A percentile compares a stretch with the other conserved stretches of the same genome.
Evolutionary conservation across 1,139 yeast species (phyloP).

Genomic region (Yamadazyma buinensis): DNA sequence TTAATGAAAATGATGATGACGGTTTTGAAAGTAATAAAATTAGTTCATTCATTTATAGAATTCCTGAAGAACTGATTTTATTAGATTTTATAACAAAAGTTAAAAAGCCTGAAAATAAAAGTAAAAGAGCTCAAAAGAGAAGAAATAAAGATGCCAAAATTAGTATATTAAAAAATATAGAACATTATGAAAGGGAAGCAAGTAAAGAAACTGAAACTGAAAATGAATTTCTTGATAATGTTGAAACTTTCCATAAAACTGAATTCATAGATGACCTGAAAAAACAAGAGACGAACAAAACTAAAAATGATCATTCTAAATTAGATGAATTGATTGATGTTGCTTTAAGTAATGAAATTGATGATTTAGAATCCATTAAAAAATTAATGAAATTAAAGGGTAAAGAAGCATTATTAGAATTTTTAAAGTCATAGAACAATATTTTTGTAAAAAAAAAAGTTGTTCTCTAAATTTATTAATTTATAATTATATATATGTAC

Average conservation of each 20-base stretch:
- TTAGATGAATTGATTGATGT: conserved; percentile 26
- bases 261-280: no score
- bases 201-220: conserved; percentile 18
- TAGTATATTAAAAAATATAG: conserved; percentile 2
- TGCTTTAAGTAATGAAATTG: conserved; percentile 27
- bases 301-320: conserved; percentile 15
- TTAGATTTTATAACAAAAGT: conserved; percentile 66
- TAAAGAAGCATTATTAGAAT: conserved; percentile 57
- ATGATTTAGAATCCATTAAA: conserved; percentile 55
- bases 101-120: conserved; percentile 17
- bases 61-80: conserved; percentile 71
- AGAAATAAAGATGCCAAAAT: conserved; percentile 6
- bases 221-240: conserved; percentile 23
- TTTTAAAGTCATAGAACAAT: conserved; percentile 33
- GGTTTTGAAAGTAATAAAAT: conserved; percentile 6
- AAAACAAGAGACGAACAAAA: no score
- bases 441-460: no score
- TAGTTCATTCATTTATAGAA: conserved; percentile 50
- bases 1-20: conserved; percentile 12
- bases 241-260: conserved; percentile 16
- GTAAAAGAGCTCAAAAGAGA: conserved; percentile 10
- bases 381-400: conserved; percentile 67
- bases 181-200: conserved; percentile 5
- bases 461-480: no score
- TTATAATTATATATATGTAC: conserved; percentile 1